These are phyloP conservation scores for Leptomonas seymouri DNA, from an alignment of 208 protist genomes.

Conservation along the genomic window DNA sequence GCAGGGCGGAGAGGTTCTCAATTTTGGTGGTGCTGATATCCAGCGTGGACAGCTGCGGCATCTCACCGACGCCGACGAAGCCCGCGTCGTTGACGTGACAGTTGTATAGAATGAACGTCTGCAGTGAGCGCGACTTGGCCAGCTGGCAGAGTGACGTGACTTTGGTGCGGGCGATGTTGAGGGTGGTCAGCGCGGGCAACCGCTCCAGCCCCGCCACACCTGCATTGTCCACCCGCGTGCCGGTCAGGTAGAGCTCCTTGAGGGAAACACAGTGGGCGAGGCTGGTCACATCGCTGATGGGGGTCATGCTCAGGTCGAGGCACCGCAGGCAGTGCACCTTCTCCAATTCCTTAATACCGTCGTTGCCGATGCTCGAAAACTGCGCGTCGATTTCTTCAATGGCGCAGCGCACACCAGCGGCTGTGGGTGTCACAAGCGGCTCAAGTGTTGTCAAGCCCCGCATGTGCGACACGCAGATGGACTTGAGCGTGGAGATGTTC, in stretches of 20 bases:
- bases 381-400: conserved; percentile 72
- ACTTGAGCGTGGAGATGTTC: conserved; percentile 45
- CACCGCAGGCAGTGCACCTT: conserved; percentile 40
- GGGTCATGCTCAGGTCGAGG: conserved; percentile 65
- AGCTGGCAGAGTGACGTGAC: conserved; percentile 42
- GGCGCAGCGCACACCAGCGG: conserved; percentile 20
- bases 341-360: conserved; percentile 40
- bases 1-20: conserved; percentile 57
- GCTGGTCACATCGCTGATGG: conserved; percentile 47
- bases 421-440: conserved; percentile 50
- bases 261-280: conserved; percentile 46
- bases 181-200: conserved; percentile 38
- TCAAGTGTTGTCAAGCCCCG: conserved; percentile 40
- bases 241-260: conserved; percentile 41
- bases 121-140: conserved; percentile 34
- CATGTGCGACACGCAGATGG: conserved; percentile 58
- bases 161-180: conserved; percentile 51
- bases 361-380: conserved; percentile 45
- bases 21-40: conserved; percentile 63
- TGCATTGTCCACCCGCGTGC: conserved; percentile 40
- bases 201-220: conserved; percentile 50
- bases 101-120: conserved; percentile 47
- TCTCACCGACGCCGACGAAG: conserved; percentile 37
- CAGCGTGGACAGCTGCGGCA: conserved; percentile 44
- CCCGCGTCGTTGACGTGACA: conserved; percentile 45